phyloP scores from a whole-genome alignment of 257 asterid species.

The Ligustrum vulgare region DNA sequence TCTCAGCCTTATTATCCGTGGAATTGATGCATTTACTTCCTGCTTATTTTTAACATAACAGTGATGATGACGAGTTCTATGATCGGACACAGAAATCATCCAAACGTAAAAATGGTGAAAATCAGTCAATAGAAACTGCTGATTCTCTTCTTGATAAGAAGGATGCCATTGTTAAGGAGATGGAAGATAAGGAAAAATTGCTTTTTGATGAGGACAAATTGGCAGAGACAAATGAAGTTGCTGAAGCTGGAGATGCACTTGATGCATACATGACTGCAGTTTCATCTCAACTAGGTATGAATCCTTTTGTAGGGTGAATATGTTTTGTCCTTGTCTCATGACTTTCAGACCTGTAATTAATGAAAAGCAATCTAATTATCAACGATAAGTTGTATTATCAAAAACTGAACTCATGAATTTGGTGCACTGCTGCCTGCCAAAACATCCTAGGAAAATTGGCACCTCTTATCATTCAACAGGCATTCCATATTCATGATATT shows the following conservation, averaged over 20 bases:
- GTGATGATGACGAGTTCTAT: slow-evolving; percentile 92
- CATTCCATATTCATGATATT: not conserved
- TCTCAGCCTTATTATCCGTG: not conserved
- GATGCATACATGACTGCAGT: slow-evolving; percentile 91
- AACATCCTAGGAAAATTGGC: not conserved
- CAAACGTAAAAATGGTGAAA: slow-evolving; percentile 64
- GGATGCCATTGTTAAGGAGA: slow-evolving; percentile 59
- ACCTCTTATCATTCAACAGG: not conserved
- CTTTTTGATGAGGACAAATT: slow-evolving; percentile 52
- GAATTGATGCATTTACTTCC: slow-evolving; percentile 20
- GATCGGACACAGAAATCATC: slow-evolving; percentile 76
- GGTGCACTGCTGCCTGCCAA: not conserved
- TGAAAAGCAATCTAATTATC: not conserved
- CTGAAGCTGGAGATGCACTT: slow-evolving; percentile 84
- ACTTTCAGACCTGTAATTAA: not conserved
- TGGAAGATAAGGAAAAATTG: slow-evolving; percentile 60
- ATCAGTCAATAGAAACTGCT: slow-evolving; percentile 84
- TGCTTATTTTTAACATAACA: slow-evolving; percentile 34
- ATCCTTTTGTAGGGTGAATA: slow-evolving; percentile 2
- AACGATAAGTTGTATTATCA: slow-evolving; percentile 2
- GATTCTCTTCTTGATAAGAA: slow-evolving; percentile 95
- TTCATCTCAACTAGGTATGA: slow-evolving; percentile 86
- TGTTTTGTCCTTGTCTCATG: not conserved
- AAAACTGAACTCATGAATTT: not conserved
- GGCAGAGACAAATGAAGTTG: slow-evolving; percentile 35